Evolutionary conservation across 2,329 filamentous ascomycete species (phyloP), one percentile per base, ranked within the genome.

Genomic region (Apiospora aurea): DNA sequence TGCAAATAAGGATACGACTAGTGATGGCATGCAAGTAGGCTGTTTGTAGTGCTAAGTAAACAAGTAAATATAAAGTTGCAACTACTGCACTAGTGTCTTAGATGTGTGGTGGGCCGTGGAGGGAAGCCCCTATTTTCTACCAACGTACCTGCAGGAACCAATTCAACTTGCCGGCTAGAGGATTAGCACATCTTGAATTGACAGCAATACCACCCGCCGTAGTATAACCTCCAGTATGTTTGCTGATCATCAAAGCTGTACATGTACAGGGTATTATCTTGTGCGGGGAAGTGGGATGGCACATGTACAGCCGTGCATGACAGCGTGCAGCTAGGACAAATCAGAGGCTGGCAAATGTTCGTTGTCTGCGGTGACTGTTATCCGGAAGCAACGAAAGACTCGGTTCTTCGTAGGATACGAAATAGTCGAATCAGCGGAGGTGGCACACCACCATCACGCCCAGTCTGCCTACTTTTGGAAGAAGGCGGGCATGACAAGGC

Each of bases 271-370:
- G 34, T 38, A 38, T 38, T 5, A 38, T 5, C 5, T 3, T n/a
- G 57, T 64, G 57, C 57, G 57, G 57, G 57, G 57, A 64, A 64
- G 21, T 64, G 57, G 57, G 34, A 64, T 41, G 57, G 34, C 57
- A 41, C 34, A 41, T 41, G 41, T 64, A 41, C 8, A 41, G 8
- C 8, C 57, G 10, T 64, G 57, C 34, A 64, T 64, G 8, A n/a
- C 34, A 34, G 21, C 21, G 29, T 64, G 34, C 57, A 64, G 34
- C 29, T 7, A 41, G n/a, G 57, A 64, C 57, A 64, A 41, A 64
- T 64, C 57, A 64, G 18, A 64, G 21, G 57, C 57, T 64, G 18
- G n/a, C 18, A 41, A 64, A 64, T 24, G 18, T 18, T 41, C 6
- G 57, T 34, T 16, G 10, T 41, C 57, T 64, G 57, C 57, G 41